Base-by-base conservation (phyloP, 2,329 filamentous ascomycete species). In the Zasmidium cellare region DNA sequence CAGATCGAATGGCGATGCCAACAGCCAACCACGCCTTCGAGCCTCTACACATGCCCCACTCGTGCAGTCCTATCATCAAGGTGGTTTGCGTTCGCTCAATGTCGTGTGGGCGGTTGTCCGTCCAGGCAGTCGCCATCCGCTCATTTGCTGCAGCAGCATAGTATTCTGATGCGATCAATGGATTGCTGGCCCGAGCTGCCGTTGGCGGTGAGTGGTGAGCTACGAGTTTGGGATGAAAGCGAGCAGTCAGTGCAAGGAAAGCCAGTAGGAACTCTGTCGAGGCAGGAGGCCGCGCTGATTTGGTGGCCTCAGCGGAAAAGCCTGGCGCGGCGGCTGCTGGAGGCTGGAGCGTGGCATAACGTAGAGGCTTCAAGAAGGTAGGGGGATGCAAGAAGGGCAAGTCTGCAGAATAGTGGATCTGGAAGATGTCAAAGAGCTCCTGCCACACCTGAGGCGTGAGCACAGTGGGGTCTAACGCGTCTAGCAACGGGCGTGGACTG, bases 31-130 rank as follows among this genome's bases (percentile, higher is more conserved):
- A 91, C 14, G 87, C 86, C 44, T 82, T 82, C 19, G 82, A 72
- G 1, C 86, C 87, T 61, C 80, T 76, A 9, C 82, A 80, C 69
- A 87, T 86, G 11, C 84, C 85, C 87, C 87, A 90, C 62, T 90
- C 87, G 60, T 90, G 88, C 11, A 89, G 76, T 1, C 83, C 85
- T 7, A 91, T 77, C 87, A 91, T 90, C 9, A 91, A 77, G 47
- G 86, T 80, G 0, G 87, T 85, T 63, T 90, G 87, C 0, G 86
- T 84, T 16, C 84, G 80, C 59, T 89, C 84, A 2, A 90, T 76
- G 1, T 83, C 84, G 3, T 83, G 80, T 65, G 84, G 62, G 2
- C 74, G 74, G 16, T 78, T 65, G 75, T 79, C 65, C 79, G 69
- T 46, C 65, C 65, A 67, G 75, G 79, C 28, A 76, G 82, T 46